Evolutionary conservation across 768 basidiomycete species (phyloP).

Genomic region (Phanerochaete carnosa): DNA sequence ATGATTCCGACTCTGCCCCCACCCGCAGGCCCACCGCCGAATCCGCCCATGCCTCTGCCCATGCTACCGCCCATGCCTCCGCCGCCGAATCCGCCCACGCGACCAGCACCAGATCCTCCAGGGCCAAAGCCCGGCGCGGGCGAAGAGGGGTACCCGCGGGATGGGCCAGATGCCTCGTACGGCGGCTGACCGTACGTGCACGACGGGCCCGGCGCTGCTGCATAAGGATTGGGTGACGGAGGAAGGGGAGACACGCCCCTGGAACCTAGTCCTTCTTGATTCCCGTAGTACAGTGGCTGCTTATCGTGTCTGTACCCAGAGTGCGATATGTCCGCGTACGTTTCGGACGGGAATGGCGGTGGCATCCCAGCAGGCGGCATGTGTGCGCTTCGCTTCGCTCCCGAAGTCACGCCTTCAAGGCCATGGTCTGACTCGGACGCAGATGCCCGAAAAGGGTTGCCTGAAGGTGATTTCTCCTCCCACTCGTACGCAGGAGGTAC

Average conservation of each 20-base stretch:
- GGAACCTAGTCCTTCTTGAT: too few relatives aligned
- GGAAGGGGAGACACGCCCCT: too few relatives aligned
- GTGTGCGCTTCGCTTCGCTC: background rate
- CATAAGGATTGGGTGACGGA: too few relatives aligned
- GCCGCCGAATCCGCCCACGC: too few relatives aligned
- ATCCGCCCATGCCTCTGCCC: too few relatives aligned
- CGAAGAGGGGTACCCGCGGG: background rate
- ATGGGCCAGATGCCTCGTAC: background rate
- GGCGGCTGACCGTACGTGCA: background rate
- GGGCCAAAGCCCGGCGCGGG: background rate
- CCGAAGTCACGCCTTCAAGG: background rate
- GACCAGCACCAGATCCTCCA: too few relatives aligned
- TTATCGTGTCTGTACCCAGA: background rate
- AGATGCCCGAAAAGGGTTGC: background rate
- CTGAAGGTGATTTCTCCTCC: background rate
- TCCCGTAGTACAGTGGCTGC: too few relatives aligned
- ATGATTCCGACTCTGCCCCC: background rate
- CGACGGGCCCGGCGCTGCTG: background rate
- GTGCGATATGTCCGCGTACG: background rate
- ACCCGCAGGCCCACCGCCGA: background rate
- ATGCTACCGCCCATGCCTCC: too few relatives aligned
- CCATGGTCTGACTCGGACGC: background rate
- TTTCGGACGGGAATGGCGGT: background rate
- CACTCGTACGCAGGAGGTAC: background rate
- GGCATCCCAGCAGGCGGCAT: background rate